phyloP scores from a whole-genome alignment of 495 filamentous ascomycete species.

The Parachaetomium inaequale region DNA sequence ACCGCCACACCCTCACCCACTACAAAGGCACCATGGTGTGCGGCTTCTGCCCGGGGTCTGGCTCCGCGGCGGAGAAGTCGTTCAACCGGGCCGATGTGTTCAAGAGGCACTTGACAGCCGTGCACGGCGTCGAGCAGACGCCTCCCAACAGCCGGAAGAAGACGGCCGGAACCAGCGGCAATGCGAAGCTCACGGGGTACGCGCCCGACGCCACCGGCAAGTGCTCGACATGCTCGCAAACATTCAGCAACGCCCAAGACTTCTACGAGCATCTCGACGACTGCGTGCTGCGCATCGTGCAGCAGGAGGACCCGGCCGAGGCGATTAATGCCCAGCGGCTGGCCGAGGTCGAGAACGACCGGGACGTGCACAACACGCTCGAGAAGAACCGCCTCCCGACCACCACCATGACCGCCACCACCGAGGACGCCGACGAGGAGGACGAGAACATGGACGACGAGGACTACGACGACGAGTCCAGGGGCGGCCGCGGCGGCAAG shows the following conservation, averaged over 20 bases:
- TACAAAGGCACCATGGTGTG: slow-evolving; percentile 99
- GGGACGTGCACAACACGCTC: slow-evolving; percentile 77
- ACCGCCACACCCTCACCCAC: slow-evolving; percentile 92
- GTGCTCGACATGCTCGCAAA: slow-evolving; percentile 90
- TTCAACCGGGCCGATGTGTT: slow-evolving; percentile 99
- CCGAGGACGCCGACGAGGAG: slow-evolving; percentile 63
- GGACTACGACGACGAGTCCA: slow-evolving; percentile 39
- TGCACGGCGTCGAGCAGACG: slow-evolving; percentile 93
- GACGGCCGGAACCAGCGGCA: slow-evolving; percentile 41
- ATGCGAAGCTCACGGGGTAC: slow-evolving; percentile 60
- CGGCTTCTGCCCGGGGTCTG: slow-evolving; percentile 92
- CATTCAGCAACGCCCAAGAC: slow-evolving; percentile 91
- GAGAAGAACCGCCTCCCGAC: slow-evolving; percentile 71
- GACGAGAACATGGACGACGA: slow-evolving; percentile 58
- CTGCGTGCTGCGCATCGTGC: slow-evolving; percentile 95
- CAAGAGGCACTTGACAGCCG: slow-evolving; percentile 92
- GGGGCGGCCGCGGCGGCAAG: slow-evolving; percentile 27
- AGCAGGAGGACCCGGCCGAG: slow-evolving; percentile 94
- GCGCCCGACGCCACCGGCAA: slow-evolving; percentile 79
- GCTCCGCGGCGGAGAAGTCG: slow-evolving; percentile 91
- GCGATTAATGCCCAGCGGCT: slow-evolving; percentile 89
- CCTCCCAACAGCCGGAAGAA: slow-evolving; percentile 95
- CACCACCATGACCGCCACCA: slow-evolving; percentile 53
- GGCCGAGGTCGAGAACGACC: slow-evolving; percentile 76
- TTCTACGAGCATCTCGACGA: slow-evolving; percentile 99